Conservation (phyloP, 2,329 filamentous ascomycete genomes). For the Coniochaeta sp. region DNA sequence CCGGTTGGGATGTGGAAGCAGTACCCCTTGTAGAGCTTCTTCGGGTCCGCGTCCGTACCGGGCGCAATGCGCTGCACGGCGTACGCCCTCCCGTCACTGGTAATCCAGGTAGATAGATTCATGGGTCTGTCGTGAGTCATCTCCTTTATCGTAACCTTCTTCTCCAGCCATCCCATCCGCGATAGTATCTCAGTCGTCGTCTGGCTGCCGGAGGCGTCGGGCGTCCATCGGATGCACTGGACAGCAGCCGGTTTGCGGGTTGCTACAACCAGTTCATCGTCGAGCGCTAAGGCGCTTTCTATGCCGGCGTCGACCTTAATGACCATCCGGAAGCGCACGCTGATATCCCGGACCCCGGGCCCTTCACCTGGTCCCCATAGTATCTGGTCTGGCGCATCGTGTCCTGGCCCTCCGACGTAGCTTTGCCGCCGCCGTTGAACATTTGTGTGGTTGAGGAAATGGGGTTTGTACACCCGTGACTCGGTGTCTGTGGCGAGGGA, state of each 20-base stretch:
- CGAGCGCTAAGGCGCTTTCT: conserved; percentile 75
- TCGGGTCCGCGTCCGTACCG: conserved; percentile 33
- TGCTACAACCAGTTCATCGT: conserved; percentile 87
- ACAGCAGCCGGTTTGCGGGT: conserved; percentile 89
- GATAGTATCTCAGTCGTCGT: conserved; percentile 86
- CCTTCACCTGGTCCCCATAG: conserved; percentile 76
- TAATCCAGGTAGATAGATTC: conserved; percentile 92
- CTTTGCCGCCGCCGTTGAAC: conserved; percentile 56
- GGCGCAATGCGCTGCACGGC: conserved; percentile 69
- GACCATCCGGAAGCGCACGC: conserved; percentile 90
- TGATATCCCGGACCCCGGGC: conserved; percentile 75
- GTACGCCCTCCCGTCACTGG: conserved; percentile 79
- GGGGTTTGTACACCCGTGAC: conserved; percentile 76
- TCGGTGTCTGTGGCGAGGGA: conserved; percentile 79
- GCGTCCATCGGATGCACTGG: conserved; percentile 92
- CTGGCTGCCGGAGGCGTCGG: conserved; percentile 73
- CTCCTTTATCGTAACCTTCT: conserved; percentile 67
- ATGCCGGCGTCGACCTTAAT: conserved; percentile 98
- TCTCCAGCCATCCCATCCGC: conserved; percentile 78
- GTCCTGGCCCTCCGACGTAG: conserved; percentile 49
- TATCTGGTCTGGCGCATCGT: conserved; percentile 52
- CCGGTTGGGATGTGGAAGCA: conserved; percentile 75
- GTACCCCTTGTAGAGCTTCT: conserved; percentile 78
- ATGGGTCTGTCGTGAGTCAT: conserved; percentile 95
- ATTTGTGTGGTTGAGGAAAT: conserved; percentile 63